These are phyloP conservation scores for Ascochyta clinopodiicola DNA, from an alignment of 2,329 filamentous ascomycete species.

Conservation along the genomic window DNA sequence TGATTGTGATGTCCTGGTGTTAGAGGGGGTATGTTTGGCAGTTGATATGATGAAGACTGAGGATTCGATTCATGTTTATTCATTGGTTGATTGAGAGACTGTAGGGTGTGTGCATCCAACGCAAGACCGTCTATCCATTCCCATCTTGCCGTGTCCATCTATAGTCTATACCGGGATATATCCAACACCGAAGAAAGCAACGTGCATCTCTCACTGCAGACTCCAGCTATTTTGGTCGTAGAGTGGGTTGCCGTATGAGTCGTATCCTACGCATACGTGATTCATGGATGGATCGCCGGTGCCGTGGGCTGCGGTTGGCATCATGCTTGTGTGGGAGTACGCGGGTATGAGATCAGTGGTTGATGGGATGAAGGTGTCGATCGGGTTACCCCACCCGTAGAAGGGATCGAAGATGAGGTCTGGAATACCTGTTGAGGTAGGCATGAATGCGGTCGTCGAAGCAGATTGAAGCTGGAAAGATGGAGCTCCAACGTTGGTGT, in stretches of 20 bases:
- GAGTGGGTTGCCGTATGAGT: neutral
- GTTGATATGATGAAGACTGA: too few relatives aligned
- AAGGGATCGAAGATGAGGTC: neutral
- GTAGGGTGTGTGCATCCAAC: conserved; percentile 1
- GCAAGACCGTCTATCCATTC: conserved; percentile 5
- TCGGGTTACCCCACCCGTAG: neutral
- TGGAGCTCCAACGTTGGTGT: neutral
- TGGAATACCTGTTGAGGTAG: neutral
- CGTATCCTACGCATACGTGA: neutral
- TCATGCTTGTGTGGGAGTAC: neutral
- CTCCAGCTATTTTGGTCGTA: neutral
- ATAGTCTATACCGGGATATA: conserved; percentile 2
- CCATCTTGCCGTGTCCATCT: conserved; percentile 4
- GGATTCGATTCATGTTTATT: too few relatives aligned
- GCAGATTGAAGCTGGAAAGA: neutral
- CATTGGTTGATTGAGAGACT: neutral
- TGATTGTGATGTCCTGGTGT: neutral
- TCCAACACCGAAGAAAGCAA: neutral
- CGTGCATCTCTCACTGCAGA: neutral
- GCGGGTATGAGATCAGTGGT: neutral
- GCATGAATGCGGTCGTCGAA: neutral
- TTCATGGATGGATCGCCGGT: neutral
- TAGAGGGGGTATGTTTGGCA: neutral
- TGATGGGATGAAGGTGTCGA: neutral
- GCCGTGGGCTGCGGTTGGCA: neutral